phyloP scores from a whole-genome alignment of 805 yeast species.

The Ascoidea tarda region DNA sequence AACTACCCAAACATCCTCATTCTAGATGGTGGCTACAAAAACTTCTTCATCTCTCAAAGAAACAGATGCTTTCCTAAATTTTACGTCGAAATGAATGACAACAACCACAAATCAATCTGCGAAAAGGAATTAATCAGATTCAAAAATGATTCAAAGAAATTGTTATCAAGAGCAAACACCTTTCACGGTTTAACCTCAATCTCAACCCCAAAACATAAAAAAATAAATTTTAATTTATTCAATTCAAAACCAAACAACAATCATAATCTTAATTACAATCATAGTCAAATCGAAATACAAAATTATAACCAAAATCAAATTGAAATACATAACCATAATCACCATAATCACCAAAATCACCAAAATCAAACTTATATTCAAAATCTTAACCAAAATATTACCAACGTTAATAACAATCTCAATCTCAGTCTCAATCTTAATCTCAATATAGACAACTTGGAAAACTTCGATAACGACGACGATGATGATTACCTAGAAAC shows the following conservation, averaged over 20 bases:
- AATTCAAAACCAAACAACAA: background rate
- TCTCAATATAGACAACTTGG: no score
- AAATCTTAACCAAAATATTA: no score
- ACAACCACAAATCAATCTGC: slow-evolving; percentile 33
- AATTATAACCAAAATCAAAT: slow-evolving; percentile 1
- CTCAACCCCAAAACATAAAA: no score
- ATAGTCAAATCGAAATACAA: background rate
- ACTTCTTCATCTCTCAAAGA: slow-evolving; percentile 48
- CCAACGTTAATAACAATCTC: no score
- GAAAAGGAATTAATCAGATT: slow-evolving; percentile 40
- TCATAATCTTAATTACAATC: background rate
- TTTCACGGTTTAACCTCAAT: slow-evolving; percentile 9
- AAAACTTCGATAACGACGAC: no score
- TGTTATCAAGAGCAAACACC: slow-evolving; percentile 21
- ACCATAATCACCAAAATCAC: no score
- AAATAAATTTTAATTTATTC: no score
- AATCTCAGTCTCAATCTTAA: no score
- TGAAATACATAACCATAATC: no score
- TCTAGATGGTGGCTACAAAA: slow-evolving; percentile 83
- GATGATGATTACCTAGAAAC: no score
- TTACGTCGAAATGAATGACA: slow-evolving; percentile 79
- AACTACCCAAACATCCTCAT: slow-evolving; percentile 83
- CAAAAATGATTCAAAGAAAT: slow-evolving; percentile 26
- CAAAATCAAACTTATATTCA: no score
- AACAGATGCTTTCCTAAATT: slow-evolving; percentile 58